Evolutionary conservation across 345 rosid genomes (phyloP).

Genomic region (Dimocarpus longan): DNA sequence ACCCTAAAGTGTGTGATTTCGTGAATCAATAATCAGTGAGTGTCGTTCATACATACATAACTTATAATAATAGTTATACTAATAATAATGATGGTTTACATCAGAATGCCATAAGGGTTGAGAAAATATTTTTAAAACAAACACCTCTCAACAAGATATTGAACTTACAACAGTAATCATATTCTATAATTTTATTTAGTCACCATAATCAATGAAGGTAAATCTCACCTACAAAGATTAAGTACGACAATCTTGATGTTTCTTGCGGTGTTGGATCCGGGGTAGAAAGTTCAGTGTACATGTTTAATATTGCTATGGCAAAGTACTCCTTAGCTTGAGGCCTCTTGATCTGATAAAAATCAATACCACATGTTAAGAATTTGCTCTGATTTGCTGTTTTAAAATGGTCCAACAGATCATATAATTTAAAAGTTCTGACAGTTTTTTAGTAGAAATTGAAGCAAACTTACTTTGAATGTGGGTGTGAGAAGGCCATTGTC

Average conservation of each 20-base stretch:
- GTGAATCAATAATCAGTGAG: too few relatives aligned
- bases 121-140: too few relatives aligned
- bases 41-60: too few relatives aligned
- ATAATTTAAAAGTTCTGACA: neutral
- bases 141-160: too few relatives aligned
- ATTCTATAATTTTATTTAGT: too few relatives aligned
- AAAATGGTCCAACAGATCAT: neutral
- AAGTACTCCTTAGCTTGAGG: conserved; percentile 79
- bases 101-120: too few relatives aligned
- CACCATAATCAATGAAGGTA: too few relatives aligned
- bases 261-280: conserved; percentile 33
- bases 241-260: conserved; percentile 21
- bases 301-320: conserved; percentile 61
- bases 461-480: conserved; percentile 68
- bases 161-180: too few relatives aligned
- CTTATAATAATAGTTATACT: too few relatives aligned
- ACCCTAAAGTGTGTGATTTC: too few relatives aligned
- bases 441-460: conserved; percentile 7
- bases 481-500: conserved; percentile 89
- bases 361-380: neutral
- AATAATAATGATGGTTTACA: too few relatives aligned
- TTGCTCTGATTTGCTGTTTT: neutral
- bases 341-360: conserved; percentile 70
- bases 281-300: conserved; percentile 63
- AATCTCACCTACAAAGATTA: neutral